A percentile compares a stretch with the other conserved stretches of the same genome.
Evolutionary conservation across 208 protist genomes (phyloP).

Genomic region (Trypanosoma scelopori): DNA sequence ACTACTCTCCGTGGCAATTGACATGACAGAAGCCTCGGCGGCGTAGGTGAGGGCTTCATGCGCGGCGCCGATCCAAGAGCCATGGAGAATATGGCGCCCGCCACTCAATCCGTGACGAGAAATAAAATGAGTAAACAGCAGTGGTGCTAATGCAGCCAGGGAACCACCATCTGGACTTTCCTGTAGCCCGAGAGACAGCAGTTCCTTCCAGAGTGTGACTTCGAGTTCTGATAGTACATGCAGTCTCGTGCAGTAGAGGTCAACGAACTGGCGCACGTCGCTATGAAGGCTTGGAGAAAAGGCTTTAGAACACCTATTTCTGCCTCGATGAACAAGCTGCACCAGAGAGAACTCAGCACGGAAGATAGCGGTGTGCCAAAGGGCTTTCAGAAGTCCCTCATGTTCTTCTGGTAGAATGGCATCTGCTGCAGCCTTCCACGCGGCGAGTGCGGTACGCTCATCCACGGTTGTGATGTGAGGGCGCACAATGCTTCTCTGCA

Average conservation of each 20-base stretch:
- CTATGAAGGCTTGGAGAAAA: constrained; percentile 32
- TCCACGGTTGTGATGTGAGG: constrained; percentile 75
- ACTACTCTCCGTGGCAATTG: constrained; percentile 48
- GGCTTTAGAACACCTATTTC: constrained; percentile 13
- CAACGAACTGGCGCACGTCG: constrained; percentile 45
- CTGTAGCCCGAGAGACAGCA: constrained; percentile 31
- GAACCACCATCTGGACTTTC: constrained; percentile 14
- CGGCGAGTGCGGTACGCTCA: constrained; percentile 46
- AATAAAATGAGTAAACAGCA: constrained; percentile 64
- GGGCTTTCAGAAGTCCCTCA: constrained; percentile 34
- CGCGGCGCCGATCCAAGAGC: constrained; percentile 59
- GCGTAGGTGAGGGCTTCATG: constrained; percentile 52
- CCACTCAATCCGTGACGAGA: constrained; percentile 53
- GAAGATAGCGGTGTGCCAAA: constrained; percentile 72
- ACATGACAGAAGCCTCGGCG: constrained; percentile 46
- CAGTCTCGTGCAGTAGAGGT: constrained; percentile 53
- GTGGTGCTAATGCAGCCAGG: constrained; percentile 45
- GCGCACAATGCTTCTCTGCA: constrained; percentile 43
- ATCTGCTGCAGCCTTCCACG: constrained; percentile 22
- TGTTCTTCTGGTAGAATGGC: background rate
- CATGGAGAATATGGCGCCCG: constrained; percentile 44
- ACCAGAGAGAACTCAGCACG: constrained; percentile 70
- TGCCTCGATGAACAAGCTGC: constrained; percentile 49
- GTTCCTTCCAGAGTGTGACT: constrained; percentile 56
- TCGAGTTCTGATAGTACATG: constrained; percentile 60